These are phyloP conservation scores for Trichoderma atroviride DNA, from an alignment of 2,329 filamentous ascomycete species.

Conservation along the genomic window DNA sequence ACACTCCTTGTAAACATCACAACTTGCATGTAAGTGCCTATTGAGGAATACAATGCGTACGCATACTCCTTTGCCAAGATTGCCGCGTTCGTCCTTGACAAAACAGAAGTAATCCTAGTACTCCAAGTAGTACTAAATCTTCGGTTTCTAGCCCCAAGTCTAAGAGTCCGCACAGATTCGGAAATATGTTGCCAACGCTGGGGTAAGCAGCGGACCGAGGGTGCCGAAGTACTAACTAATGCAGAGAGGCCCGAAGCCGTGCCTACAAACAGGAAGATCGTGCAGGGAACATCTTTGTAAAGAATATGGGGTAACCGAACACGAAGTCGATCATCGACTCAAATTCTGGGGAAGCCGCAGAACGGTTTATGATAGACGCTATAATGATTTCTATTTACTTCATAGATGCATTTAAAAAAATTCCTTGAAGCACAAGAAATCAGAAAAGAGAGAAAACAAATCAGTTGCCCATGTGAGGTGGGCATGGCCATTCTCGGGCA, in stretches of 20 bases:
- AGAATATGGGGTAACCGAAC: neutral
- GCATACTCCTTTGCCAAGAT: neutral
- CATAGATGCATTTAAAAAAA: neutral
- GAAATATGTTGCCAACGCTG: neutral
- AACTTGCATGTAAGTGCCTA: neutral
- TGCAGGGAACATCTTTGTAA: conserved; percentile 19
- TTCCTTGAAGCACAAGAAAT: neutral
- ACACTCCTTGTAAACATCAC: neutral
- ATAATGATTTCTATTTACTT: neutral
- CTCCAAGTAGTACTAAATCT: neutral
- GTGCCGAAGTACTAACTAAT: conserved; percentile 12
- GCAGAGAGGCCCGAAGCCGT: conserved; percentile 18
- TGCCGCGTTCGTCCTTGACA: neutral
- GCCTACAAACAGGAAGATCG: neutral
- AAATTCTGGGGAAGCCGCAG: neutral
- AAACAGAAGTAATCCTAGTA: neutral
- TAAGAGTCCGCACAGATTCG: neutral
- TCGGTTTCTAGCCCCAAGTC: neutral
- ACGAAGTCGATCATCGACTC: neutral
- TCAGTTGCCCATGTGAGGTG: neutral
- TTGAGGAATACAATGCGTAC: neutral
- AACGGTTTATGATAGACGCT: neutral
- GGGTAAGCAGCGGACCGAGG: conserved; percentile 20
- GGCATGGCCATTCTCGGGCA: neutral
- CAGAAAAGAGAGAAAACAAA: neutral